phyloP scores from a whole-genome alignment of 305 asterid genomes.

The Rubia tinctorum region DNA sequence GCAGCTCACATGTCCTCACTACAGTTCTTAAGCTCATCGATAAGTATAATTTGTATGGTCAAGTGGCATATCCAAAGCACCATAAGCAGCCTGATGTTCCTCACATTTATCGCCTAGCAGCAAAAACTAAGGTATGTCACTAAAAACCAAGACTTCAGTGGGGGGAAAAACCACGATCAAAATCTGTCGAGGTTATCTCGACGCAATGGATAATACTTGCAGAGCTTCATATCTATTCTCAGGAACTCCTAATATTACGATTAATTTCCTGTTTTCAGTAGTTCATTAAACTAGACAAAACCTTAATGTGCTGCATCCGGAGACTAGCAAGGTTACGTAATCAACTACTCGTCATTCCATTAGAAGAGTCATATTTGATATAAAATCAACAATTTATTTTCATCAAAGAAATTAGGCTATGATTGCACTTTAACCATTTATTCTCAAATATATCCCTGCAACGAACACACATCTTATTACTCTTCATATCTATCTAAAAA shows the following conservation, averaged over 20 bases:
- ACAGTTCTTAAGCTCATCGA: constrained; percentile 61
- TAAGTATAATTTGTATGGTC: constrained; percentile 62
- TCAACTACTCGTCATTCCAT: background rate
- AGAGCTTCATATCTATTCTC: background rate
- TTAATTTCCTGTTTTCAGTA: background rate
- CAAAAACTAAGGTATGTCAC: constrained; percentile 59
- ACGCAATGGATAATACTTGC: too few species aligned
- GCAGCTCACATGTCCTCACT: constrained; percentile 58
- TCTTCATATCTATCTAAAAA: background rate
- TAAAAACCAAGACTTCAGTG: background rate
- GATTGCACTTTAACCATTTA: background rate
- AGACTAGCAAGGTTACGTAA: background rate
- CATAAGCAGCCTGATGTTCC: constrained; percentile 67
- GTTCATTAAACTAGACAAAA: background rate
- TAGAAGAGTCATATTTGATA: background rate
- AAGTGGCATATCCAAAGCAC: constrained; percentile 69
- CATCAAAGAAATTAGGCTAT: background rate
- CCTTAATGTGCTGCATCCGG: background rate
- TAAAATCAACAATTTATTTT: background rate
- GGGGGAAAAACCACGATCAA: background rate
- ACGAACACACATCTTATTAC: background rate
- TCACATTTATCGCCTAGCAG: constrained; percentile 62
- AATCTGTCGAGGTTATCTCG: too few species aligned
- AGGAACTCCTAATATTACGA: background rate
- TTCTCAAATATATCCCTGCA: background rate